Conservation (phyloP, 176 grass and related monocot species). For the Cocos nucifera region DNA sequence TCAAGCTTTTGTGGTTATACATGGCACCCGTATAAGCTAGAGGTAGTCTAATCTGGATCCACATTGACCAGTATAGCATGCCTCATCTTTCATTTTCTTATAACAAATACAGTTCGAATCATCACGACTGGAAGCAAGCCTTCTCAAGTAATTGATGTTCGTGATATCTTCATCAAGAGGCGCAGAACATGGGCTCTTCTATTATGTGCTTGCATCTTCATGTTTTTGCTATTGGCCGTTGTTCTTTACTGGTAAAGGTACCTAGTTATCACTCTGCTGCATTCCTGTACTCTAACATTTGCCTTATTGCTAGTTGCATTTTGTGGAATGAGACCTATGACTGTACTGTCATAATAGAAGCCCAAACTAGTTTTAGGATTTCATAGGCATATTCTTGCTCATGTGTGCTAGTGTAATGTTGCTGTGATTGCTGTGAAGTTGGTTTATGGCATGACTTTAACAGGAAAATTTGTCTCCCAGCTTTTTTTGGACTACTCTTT, state of each 20-base stretch:
- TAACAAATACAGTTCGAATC: constrained; percentile 30
- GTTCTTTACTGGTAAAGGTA: constrained; percentile 38
- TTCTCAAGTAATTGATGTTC: constrained; percentile 33
- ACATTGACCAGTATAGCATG: too few relatives aligned
- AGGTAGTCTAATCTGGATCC: too few relatives aligned
- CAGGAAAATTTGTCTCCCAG: constrained; percentile 39
- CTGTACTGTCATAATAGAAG: neutral
- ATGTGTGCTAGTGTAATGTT: neutral
- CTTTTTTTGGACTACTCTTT: constrained; percentile 45
- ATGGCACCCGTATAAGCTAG: too few relatives aligned
- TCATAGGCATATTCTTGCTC: neutral
- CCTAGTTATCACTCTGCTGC: too few relatives aligned
- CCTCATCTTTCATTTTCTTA: too few relatives aligned
- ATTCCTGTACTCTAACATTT: neutral
- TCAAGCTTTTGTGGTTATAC: too few relatives aligned
- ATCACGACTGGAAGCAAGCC: constrained; percentile 5
- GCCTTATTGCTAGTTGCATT: neutral
- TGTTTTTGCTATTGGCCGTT: constrained; percentile 32
- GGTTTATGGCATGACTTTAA: constrained; percentile 15
- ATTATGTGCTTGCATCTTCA: constrained; percentile 14
- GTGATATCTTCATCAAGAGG: constrained; percentile 43
- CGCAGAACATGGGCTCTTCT: constrained; percentile 26
- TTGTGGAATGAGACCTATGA: neutral
- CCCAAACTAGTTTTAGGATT: too few relatives aligned
- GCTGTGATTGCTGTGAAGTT: neutral